These are phyloP conservation scores for Excoecaria agallocha DNA, from an alignment of 345 rosid genomes.

Conservation along the genomic window DNA sequence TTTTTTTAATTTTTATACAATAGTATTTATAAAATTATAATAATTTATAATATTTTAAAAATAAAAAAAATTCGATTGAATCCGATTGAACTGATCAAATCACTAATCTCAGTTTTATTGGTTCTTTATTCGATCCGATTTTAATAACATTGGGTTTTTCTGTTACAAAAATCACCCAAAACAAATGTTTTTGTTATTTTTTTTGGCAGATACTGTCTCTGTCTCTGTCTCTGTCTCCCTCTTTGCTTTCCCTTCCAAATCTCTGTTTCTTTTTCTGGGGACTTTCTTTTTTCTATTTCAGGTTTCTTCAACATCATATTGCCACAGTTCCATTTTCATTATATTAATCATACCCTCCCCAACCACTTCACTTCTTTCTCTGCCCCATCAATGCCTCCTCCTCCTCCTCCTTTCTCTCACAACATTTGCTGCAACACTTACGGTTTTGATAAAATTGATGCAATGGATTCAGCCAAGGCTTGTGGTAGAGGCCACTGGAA, in stretches of 20 bases:
- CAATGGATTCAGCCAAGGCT: slow-evolving; percentile 17
- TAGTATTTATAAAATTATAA: too few species aligned
- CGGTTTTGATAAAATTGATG: background rate
- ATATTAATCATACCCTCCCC: slow-evolving; percentile 17
- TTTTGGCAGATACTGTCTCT: background rate
- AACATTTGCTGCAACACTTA: slow-evolving; percentile 3
- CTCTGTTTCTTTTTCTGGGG: slow-evolving; percentile 8
- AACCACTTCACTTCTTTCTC: slow-evolving; percentile 4
- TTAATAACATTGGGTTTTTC: too few species aligned
- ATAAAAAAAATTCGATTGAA: too few species aligned
- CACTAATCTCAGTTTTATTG: too few species aligned
- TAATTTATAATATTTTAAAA: too few species aligned
- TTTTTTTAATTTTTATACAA: too few species aligned
- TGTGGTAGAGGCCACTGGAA: slow-evolving; percentile 47
- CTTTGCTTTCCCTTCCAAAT: background rate
- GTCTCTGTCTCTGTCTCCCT: too few species aligned
- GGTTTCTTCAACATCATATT: slow-evolving; percentile 27
- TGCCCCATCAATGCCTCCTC: slow-evolving; percentile 22
- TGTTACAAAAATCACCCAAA: slow-evolving; percentile 22
- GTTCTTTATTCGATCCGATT: too few species aligned
- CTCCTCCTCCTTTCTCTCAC: too few species aligned
- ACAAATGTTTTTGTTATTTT: background rate
- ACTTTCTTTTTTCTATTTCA: slow-evolving; percentile 25
- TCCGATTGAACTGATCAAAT: too few species aligned
- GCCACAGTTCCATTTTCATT: slow-evolving; percentile 32